phyloP scores from a whole-genome alignment of 331 rosid genomes.

The Pyracantha coccinea region DNA sequence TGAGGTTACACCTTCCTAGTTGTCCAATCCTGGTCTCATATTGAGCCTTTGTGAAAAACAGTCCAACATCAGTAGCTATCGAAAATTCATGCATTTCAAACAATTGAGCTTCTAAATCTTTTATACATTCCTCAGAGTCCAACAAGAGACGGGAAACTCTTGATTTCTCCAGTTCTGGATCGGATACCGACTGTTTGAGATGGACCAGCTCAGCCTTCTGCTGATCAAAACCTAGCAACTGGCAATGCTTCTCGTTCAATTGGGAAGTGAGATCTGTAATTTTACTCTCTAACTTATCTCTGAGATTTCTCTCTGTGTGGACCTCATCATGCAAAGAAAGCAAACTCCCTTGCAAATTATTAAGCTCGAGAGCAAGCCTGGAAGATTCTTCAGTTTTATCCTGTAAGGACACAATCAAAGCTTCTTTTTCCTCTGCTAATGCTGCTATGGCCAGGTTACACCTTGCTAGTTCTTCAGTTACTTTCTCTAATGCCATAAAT shows the following conservation, averaged over 20 bases:
- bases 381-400: slow-evolving; percentile 52
- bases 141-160: slow-evolving; percentile 38
- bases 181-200: slow-evolving; percentile 50
- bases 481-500: slow-evolving; percentile 35
- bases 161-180: slow-evolving; percentile 70
- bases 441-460: slow-evolving; percentile 42
- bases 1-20: slow-evolving; percentile 42
- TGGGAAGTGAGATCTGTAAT: slow-evolving; percentile 51
- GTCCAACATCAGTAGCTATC: slow-evolving; percentile 50
- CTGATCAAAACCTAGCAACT: slow-evolving; percentile 49
- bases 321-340: slow-evolving; percentile 38
- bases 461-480: slow-evolving; percentile 45
- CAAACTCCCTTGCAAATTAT: slow-evolving; percentile 36
- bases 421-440: slow-evolving; percentile 46
- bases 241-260: slow-evolving; percentile 50
- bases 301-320: slow-evolving; percentile 37
- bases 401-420: slow-evolving; percentile 41
- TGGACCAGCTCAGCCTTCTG: slow-evolving; percentile 45
- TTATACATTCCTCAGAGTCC: slow-evolving; percentile 45
- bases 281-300: slow-evolving; percentile 41
- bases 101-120: slow-evolving; percentile 49
- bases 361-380: slow-evolving; percentile 45
- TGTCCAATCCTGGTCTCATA: slow-evolving; percentile 37
- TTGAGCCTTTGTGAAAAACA: slow-evolving; percentile 22
- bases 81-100: slow-evolving; percentile 55